Evolutionary conservation across 306 rosid genomes (phyloP), one percentile per base, ranked within the genome.

Genomic region (Mucuna pruriens): DNA sequence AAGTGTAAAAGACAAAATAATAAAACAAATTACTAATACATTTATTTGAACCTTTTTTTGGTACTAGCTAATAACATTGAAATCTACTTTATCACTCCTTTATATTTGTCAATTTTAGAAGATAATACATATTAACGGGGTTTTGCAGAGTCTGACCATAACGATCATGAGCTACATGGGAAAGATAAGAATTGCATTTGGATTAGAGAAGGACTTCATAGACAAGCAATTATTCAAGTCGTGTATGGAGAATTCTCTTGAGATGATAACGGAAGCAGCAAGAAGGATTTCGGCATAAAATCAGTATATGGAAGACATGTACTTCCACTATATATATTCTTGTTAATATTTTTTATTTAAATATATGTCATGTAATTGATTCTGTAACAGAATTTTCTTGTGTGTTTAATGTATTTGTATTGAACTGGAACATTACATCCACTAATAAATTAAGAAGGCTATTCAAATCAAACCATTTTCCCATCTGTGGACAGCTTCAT

Each of bases 131-230:
- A 8, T 22, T 67, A 11, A 4, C 8, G 55, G 78, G 20, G 1
- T 44, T 1, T 1, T 77, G 62, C 83, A 87, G 85, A 84, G 88
- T 79, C 65, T 87, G 16, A 75, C 81, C 9, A 71, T 81, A 63
- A 77, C 85, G 17, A 80, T 87, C 45, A 76, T 79, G 80, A 87
- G 86, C 75, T 82, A 87, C 58, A 86, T 81, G 88, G 89, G 77
- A 52, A 73, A 84, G 45, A 12, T 91, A 69, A 82, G 90, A 66
- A 72, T 91, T 82, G 80, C 89, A 10, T 75, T 86, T 36, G 85
- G 85, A 16, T 20, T 74, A 11, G 91, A 91, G 58, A 87, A 87
- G 45, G 88, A 70, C 20, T 62, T 86, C 65, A 83, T 91, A 0
- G 87, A 87, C 77, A 57, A 77, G 16, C 64, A 83, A 11, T 86